Base-by-base conservation (phyloP, 129 eudicot species). In the Arctium minus region DNA sequence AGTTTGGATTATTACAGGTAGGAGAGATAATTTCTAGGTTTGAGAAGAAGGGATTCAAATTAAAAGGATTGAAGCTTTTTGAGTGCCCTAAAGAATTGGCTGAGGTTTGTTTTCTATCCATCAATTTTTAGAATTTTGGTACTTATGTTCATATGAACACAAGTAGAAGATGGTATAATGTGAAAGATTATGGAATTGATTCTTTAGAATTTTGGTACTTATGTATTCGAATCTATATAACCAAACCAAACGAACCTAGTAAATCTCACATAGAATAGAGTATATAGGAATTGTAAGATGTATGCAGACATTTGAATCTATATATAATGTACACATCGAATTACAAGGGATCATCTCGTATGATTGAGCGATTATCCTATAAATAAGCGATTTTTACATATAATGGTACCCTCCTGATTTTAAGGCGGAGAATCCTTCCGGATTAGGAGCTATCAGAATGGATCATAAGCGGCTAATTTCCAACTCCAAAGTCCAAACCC, bases 21-120 rank as follows among this genome's bases (percentile, higher is more conserved):
- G 99, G 99, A 71, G 99, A 93, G 84, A 93, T 96, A 79, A 96
- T 96, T 83, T 87, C 97, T 31, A 93, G 99, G 79, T 96, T 96
- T 88, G 99, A 96, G 91, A 96, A 91, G 77, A 96, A 96, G 88
- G 99, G 99, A 42, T 96, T 96, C 77, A 96, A 96, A 85, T 77
- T 96, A 81, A 96, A 88, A 65, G 99, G 99, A 0, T 89, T 96
- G 88, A 96, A 96, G 90, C 97, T 93, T 76, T 93, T 91, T 50
- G 91, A 87, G 53, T 91, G 97, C 91, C 99, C 99, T 56, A 60
- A 87, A 86, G 93, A 91, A 17, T 86, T 96, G 69, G 99, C 99
- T 3, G 89, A 91, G 97, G 99, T 96, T 74, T 88, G 88, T 86
- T 60, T 77, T 50, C 81, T 75, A 10, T 42, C 27, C 10, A 46